Conservation (phyloP, 495 filamentous ascomycete species). For the Penicillium simplicissimum region DNA sequence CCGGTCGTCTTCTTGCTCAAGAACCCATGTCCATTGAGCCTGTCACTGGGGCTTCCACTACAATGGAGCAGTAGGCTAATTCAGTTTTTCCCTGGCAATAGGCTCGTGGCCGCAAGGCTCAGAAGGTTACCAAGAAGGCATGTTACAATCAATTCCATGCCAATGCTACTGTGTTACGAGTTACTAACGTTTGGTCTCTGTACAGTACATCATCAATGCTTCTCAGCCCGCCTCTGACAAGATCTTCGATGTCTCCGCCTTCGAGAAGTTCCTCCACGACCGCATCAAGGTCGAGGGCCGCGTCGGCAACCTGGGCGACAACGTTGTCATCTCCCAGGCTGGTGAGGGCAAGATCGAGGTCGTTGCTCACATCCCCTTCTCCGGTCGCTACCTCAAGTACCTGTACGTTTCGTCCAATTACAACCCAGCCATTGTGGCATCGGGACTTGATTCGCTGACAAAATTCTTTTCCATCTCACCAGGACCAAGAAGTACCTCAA, state of each 20-base stretch:
- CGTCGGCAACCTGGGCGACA: constrained; percentile 95
- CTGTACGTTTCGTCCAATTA: constrained; percentile 59
- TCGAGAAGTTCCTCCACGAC: constrained; percentile 99
- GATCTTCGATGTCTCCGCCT: constrained; percentile 97
- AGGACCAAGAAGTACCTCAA: constrained; percentile 99
- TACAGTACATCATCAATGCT: constrained; percentile 96
- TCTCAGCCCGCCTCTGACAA: constrained; percentile 97
- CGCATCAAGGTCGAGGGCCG: constrained; percentile 99
- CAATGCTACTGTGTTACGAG: neutral
- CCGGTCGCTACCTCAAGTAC: constrained; percentile 98
- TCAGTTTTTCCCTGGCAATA: constrained; percentile 32
- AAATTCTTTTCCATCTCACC: constrained; percentile 8
- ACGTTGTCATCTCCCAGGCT: constrained; percentile 81
- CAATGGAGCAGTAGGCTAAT: constrained; percentile 95
- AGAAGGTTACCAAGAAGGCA: constrained; percentile 72
- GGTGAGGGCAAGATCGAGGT: constrained; percentile 98
- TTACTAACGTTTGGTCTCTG: constrained; percentile 12
- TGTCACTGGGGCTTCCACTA: constrained; percentile 38
- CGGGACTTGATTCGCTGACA: constrained; percentile 13
- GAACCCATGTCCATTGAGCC: constrained; percentile 19
- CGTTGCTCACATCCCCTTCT: constrained; percentile 95
- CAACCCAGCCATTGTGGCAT: neutral
- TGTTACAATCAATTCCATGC: constrained; percentile 6
- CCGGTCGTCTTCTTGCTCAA: neutral
- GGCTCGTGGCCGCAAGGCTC: constrained; percentile 59